Percentiles rank a stretch among this genome's conserved stretches.
Conservation (phyloP, 805 yeast genomes). For the Priceomyces medius region DNA sequence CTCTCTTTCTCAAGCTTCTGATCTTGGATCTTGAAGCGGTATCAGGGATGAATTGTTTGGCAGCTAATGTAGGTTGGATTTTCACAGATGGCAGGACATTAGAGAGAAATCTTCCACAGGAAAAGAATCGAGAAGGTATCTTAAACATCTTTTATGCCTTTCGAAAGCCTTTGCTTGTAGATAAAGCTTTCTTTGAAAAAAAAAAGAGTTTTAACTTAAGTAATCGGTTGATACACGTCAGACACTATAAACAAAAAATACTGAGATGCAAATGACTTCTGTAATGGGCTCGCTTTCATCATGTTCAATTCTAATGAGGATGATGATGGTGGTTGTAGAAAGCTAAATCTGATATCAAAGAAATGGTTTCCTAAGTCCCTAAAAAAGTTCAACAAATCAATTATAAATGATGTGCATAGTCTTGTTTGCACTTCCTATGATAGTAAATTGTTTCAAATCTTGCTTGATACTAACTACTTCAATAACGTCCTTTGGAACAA, state of each 20-base stretch:
- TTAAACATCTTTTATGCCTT: background rate
- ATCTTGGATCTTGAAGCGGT: slow-evolving; percentile 32
- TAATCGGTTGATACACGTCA: background rate
- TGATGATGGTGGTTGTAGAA: background rate
- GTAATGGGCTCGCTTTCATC: background rate
- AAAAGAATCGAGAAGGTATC: background rate
- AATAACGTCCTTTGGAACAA: slow-evolving; percentile 39
- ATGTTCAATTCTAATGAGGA: background rate
- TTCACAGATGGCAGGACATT: slow-evolving; percentile 1
- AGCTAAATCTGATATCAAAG: slow-evolving; percentile 8
- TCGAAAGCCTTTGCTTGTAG: background rate
- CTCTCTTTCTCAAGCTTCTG: slow-evolving; percentile 37
- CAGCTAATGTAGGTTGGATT: slow-evolving; percentile 29
- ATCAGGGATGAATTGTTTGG: slow-evolving; percentile 35
- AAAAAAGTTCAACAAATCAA: slow-evolving; percentile 14
- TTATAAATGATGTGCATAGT: slow-evolving; percentile 18
- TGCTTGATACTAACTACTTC: slow-evolving; percentile 21
- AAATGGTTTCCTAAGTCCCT: slow-evolving; percentile 20
- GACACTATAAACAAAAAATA: no score
- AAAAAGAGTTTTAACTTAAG: background rate
- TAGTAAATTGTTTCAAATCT: slow-evolving; percentile 7
- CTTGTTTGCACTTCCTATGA: slow-evolving; percentile 2
- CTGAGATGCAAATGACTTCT: background rate
- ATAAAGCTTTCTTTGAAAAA: background rate
- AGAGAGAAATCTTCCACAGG: background rate